Evolutionary conservation across 2,329 filamentous ascomycete species (phyloP).

Genomic region (Neonectria coccinea): DNA sequence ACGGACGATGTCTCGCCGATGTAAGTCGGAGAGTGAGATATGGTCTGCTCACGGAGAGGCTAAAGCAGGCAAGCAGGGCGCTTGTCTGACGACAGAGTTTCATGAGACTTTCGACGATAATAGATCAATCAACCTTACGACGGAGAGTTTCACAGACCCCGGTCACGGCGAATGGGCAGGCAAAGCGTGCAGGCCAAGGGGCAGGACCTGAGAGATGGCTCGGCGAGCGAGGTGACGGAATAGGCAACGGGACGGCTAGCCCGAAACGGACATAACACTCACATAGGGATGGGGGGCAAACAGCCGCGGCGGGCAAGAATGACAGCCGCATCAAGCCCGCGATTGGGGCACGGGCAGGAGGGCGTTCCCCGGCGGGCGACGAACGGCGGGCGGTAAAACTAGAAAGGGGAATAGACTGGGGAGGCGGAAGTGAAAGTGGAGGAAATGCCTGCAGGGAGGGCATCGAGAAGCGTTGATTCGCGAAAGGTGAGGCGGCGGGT

Average conservation of each 20-base stretch:
- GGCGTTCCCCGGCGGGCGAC: slow-evolving; percentile 22
- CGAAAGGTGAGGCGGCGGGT: slow-evolving; percentile 19
- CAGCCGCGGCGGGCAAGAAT: slow-evolving; percentile 31
- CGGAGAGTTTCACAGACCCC: slow-evolving; percentile 37
- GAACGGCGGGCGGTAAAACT: slow-evolving; percentile 20
- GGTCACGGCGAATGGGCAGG: slow-evolving; percentile 28
- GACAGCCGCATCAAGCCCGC: slow-evolving; percentile 18
- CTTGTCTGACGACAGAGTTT: slow-evolving; percentile 15
- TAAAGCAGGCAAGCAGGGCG: not conserved
- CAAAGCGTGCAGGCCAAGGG: slow-evolving; percentile 29
- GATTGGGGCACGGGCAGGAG: slow-evolving; percentile 18
- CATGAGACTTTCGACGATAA: slow-evolving; percentile 23
- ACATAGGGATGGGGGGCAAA: slow-evolving; percentile 23
- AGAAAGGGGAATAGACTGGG: not conserved
- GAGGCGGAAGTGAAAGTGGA: not conserved
- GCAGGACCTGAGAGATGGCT: slow-evolving; percentile 19
- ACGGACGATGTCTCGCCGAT: slow-evolving; percentile 12
- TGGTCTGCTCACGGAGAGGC: slow-evolving; percentile 8
- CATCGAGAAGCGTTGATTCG: slow-evolving; percentile 5
- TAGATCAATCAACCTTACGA: slow-evolving; percentile 43
- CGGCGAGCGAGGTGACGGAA: slow-evolving; percentile 7
- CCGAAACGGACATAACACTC: slow-evolving; percentile 41
- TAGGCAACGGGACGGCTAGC: slow-evolving; percentile 30
- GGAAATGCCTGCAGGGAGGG: not conserved
- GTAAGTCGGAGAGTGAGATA: slow-evolving; percentile 23